Percentiles rank a stretch among this genome's conserved stretches.
These are phyloP conservation scores for Citropsis articulata DNA, from an alignment of 345 rosid genomes.

Conservation along the genomic window DNA sequence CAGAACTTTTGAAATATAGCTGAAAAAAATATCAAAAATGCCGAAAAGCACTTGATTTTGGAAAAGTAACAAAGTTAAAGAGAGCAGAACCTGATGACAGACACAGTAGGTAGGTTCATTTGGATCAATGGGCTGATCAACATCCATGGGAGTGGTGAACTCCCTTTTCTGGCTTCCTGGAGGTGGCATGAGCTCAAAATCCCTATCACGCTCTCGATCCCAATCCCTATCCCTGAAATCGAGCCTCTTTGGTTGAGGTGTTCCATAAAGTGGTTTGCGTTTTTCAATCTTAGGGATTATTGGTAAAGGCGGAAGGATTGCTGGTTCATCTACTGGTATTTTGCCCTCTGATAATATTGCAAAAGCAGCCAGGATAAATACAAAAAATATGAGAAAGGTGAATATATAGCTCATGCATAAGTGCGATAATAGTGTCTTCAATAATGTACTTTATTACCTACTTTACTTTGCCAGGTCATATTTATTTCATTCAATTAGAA, in stretches of 20 bases:
- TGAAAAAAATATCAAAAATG: neutral
- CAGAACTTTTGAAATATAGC: conserved; percentile 3
- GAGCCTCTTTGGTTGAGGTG: conserved; percentile 79
- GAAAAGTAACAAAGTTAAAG: conserved; percentile 5
- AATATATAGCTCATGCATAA: conserved; percentile 14
- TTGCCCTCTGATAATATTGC: conserved; percentile 70
- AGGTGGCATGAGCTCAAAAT: conserved; percentile 99
- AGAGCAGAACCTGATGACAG: conserved; percentile 85
- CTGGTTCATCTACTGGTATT: conserved; percentile 81
- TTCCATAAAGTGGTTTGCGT: conserved; percentile 56
- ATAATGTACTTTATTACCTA: neutral
- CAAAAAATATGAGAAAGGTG: conserved; percentile 9
- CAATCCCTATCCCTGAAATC: conserved; percentile 84
- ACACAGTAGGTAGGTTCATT: conserved; percentile 97
- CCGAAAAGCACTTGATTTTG: conserved; percentile 6
- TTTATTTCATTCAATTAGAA: neutral
- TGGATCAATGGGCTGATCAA: conserved; percentile 94
- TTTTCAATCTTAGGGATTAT: conserved; percentile 77
- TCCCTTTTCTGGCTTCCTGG: conserved; percentile 89
- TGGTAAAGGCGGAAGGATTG: conserved; percentile 80
- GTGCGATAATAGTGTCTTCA: neutral
- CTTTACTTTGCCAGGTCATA: neutral
- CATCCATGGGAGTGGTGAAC: conserved; percentile 48
- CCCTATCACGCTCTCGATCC: conserved; percentile 90
- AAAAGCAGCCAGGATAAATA: conserved; percentile 16